Base-by-base conservation (phyloP, 441 rosid genomes). In the Gossypium armourianum region DNA sequence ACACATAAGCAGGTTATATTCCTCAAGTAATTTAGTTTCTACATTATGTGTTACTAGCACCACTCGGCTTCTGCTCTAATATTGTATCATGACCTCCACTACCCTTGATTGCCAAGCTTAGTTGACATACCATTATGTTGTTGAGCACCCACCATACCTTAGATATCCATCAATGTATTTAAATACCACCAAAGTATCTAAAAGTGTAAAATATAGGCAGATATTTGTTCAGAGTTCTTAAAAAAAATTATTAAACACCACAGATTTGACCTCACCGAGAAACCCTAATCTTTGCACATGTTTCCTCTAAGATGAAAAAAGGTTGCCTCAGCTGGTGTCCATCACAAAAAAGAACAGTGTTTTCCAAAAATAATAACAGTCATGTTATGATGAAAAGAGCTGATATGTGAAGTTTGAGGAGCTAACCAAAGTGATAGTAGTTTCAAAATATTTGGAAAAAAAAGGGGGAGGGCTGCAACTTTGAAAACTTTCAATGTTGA, bases 251-350 rank as follows among this genome's bases (percentile, higher is more conserved):
- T 15, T 7, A 12, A 64, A 45, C n/a, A 45, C 13, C 69, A 2
- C 7, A 2, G n/a, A 21, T 65, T 2, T 65, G 40, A 65, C 20
- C 69, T 65, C 56, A 47, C 26, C 2, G 21, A 21, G 56, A 21
- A 23, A 47, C 56, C 56, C 20, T 65, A 21, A 13, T 6, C n/a
- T 65, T 65, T 47, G n/a, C 13, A 21, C 0, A 3, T 0, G 6
- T 21, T 65, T 65, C 21, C 13, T 47, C 69, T n/a, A 47, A 47
- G 56, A 47, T 23, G 32, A 47, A n/a, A 65, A 65, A 47, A 47
- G 1, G 69, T 12, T 23, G 56, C 12, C 49, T 6, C 40, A 65
- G 56, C 40, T 43, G 68, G 10, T 12, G n/a, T 43, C 40, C 56
- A 6, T 65, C 45, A 36, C 12, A 2, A 36, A 36, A 36, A 36